Percentiles rank a stretch among this genome's conserved stretches.
These are phyloP conservation scores for Stagonosporopsis chrysanthemi DNA, from an alignment of 2,329 filamentous ascomycete genomes.

Conservation along the genomic window DNA sequence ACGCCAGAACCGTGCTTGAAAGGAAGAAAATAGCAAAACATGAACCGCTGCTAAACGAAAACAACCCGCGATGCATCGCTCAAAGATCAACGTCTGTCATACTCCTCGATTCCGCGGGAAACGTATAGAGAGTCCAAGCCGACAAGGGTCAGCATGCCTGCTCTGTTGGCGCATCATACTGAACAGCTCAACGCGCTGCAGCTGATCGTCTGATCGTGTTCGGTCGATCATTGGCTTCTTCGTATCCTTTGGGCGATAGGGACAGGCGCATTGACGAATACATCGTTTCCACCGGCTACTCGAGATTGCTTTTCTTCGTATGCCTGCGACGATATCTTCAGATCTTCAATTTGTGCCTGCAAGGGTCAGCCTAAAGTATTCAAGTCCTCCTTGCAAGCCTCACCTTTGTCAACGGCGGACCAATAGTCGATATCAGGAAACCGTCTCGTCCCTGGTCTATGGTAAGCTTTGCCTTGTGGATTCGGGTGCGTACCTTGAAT, in stretches of 20 bases:
- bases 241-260: slow-evolving; percentile 46
- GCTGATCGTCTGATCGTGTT: neutral
- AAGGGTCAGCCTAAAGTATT: slow-evolving; percentile 20
- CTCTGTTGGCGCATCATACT: neutral
- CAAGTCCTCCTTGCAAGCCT: neutral
- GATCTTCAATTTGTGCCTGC: slow-evolving; percentile 53
- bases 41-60: neutral
- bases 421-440: slow-evolving; percentile 52
- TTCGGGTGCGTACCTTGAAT: too few relatives aligned
- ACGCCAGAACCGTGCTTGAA: slow-evolving; percentile 9
- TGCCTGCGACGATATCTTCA: slow-evolving; percentile 50
- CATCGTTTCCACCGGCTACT: slow-evolving; percentile 43
- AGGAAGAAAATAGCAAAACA: neutral
- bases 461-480: slow-evolving; percentile 22
- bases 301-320: slow-evolving; percentile 54
- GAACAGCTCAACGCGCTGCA: neutral
- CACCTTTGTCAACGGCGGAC: slow-evolving; percentile 53
- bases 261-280: slow-evolving; percentile 52
- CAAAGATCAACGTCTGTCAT: neutral
- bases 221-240: slow-evolving; percentile 33
- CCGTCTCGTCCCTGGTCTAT: slow-evolving; percentile 50
- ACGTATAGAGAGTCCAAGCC: neutral
- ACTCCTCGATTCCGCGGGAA: neutral
- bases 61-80: slow-evolving; percentile 3
- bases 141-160: neutral